Evolutionary conservation across 1,139 yeast genomes (phyloP), one percentile per base, ranked within the genome.

Genomic region (Torulaspora pretoriensis): DNA sequence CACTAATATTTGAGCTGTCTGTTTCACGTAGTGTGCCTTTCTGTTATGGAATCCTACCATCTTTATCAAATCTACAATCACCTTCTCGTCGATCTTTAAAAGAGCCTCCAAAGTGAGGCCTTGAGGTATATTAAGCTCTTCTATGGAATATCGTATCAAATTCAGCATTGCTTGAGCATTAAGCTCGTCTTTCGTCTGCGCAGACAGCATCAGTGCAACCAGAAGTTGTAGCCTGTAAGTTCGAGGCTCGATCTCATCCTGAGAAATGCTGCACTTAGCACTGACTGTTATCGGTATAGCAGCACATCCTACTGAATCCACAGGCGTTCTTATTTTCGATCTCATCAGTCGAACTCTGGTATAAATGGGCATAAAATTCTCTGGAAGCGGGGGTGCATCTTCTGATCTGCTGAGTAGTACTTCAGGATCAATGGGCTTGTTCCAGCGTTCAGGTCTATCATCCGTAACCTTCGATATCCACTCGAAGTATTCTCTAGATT

Each of bases 181-280:
- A 28, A 82, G 80, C 60, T 87, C 96, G 63, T 92, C 98, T 59
- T 85, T 88, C 1, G 97, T 92, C 57, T 90, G 97, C 0, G 97
- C 78, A 10, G 96, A 86, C 27, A 92, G 75, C 92, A 90, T 86
- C 43, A 90, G 71, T 3, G 95, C 81, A 0, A 88, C 72, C 35
- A 90, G 69, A 30, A 87, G 70, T 63, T 89, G 96, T 60, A 82
- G 83, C 40, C 97, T 70, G 56, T 74, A 81, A 22, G 68, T 60
- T 51, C 65, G 54, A 0, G 81, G 79, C 25, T 74, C 61, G 48
- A 69, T 47, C 52, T 58, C 46, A 1, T 46, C 41, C 17, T 50
- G 57, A 1, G 48, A 29, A 14, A 56, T 51, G 7, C 61, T 59
- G 38, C 55, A 59, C 42, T 60, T 64, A 22, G 46, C 52, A 32